Evolutionary conservation across 306 rosid genomes (phyloP), one percentile per base, ranked within the genome.

Genomic region (Neltuma alba): DNA sequence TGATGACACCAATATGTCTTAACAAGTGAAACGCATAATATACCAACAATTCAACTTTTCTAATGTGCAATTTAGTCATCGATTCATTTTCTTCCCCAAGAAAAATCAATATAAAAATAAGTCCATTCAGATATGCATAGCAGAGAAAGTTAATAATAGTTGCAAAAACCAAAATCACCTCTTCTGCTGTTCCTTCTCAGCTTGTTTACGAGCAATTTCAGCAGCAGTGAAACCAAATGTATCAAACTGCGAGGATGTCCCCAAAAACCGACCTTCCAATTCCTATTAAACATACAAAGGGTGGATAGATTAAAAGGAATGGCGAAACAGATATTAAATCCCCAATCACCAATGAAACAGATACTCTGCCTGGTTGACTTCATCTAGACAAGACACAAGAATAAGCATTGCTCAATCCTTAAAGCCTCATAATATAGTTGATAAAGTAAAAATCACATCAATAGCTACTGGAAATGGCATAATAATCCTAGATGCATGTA

Each of bases 201-300:
- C 96, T 83, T 95, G 93, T 86, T 93, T 90, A 60, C 86, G 96
- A 82, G 96, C 97, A 79, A 88, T 69, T 84, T 95, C 98, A 74
- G 89, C 88, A 54, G 96, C 93, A 33, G 99, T 91, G 67, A 78
- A 87, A 79, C 99, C 99, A 83, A 93, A 95, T 47, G 99, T 93
- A 80, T 95, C 99, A 81, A 95, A 95, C 92, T 93, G 93, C 5
- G 88, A 80, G 20, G 99, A 89, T 9, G 96, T 93, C 81, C 94
- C 94, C 85, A 95, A 76, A 75, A 89, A 82, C 77, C 31, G 94
- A 76, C 97, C 97, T 84, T 91, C 97, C 88, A 95, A 45, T 36
- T 95, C 97, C 99, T 95, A 60, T 30, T 76, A 74, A 57, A 77
- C 55, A 10, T 70, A 81, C 55, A 72, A 48, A 76, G 31, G 71